phyloP scores from a whole-genome alignment of 129 eudicot species.

The Flaveria ramosissima region DNA sequence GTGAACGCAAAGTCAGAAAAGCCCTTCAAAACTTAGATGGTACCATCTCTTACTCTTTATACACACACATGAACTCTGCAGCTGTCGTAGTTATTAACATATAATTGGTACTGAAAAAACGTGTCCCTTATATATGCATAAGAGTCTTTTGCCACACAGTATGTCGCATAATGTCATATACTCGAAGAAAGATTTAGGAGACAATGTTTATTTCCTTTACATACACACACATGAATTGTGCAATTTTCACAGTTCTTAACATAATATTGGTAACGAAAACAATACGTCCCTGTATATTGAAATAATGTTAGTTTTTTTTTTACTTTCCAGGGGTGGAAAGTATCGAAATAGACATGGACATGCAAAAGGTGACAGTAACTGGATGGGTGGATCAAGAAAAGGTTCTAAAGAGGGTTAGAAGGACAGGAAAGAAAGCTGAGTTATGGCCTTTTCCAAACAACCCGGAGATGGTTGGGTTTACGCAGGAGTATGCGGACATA shows the following conservation, averaged over 20 bases:
- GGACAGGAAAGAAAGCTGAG: conserved; percentile 69
- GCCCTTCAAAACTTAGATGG: conserved; percentile 70
- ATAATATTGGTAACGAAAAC: too few relatives aligned
- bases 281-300: too few relatives aligned
- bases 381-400: conserved; percentile 66
- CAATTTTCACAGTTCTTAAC: too few relatives aligned
- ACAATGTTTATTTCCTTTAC: too few relatives aligned
- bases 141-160: too few relatives aligned
- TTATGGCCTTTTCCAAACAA: conserved; percentile 79
- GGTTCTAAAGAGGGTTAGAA: conserved; percentile 58
- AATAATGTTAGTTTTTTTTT: neutral
- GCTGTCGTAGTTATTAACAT: too few relatives aligned
- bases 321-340: conserved; percentile 61
- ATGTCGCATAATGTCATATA: neutral
- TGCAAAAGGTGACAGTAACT: conserved; percentile 87
- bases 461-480: conserved; percentile 21
- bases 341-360: conserved; percentile 73
- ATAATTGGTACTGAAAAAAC: too few relatives aligned
- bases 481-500: conserved; percentile 22
- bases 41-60: conserved; percentile 17
- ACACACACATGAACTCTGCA: neutral
- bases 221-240: too few relatives aligned
- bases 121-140: neutral
- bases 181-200: neutral
- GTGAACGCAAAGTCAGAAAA: conserved; percentile 70